Base-by-base conservation (phyloP, 441 rosid genomes). In the Gossypium gossypioides region DNA sequence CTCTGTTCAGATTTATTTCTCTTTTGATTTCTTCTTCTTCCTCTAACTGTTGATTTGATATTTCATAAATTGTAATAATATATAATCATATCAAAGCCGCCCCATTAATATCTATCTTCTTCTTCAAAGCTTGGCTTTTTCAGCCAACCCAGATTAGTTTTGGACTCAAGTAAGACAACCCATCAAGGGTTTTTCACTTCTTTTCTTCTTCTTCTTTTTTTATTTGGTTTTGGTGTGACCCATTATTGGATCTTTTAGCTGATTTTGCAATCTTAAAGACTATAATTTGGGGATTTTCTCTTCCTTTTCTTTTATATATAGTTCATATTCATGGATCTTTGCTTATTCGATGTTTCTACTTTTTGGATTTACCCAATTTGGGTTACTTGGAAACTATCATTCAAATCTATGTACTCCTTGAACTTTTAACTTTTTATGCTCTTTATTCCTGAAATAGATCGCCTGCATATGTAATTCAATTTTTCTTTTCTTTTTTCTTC, bases 111-210 rank as follows among this genome's bases (percentile, higher is more conserved):
- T 74, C 81, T 69, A 12, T 27, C 13, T 21, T 75, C 2, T 60
- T 56, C 75, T 42, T 72, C 70, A 29, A 67, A 50, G 61, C 63
- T 68, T 55, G 22, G 63, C 10, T 65, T 69, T 37, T 74, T 66
- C 68, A 50, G 50, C 79, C 73, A 62, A 72, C 88, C 91, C 84
- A 81, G 81, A 84, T 88, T 91, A 82, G 79, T 77, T 84, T 74
- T 67, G 13, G 73, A 77, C 77, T 77, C 87, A 77, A 79, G 86
- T 84, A 78, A 81, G 89, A 71, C 24, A 40, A 77, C 77, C 81
- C 77, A 71, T 65, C 46, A 60, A 65, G 74, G 32, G 32, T 27
- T 27, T 27, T 27, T 27, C 32, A 64, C 44, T 76, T 75, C 80
- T 77, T 4, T 25, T 0, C 7, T 10, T 57, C 10, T 56, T 24